Evolutionary conservation across 2,329 filamentous ascomycete species (phyloP).

Genomic region (Epichloe sp.): DNA sequence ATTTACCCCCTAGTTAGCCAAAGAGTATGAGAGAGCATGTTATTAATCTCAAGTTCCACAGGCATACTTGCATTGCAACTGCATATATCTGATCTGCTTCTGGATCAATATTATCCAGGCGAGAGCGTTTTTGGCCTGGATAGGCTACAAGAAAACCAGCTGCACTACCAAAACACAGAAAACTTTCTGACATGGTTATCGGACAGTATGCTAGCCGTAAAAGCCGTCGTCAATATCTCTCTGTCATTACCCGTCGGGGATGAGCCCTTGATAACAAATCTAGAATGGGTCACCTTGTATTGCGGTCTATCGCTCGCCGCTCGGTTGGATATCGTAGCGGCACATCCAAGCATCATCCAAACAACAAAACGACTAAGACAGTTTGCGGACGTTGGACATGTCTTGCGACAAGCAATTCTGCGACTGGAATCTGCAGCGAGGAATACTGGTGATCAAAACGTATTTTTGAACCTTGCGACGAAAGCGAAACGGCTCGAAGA

Average conservation of each 20-base stretch:
- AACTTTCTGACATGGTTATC: constrained; percentile 17
- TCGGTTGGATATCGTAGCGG: constrained; percentile 18
- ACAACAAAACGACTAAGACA: constrained; percentile 15
- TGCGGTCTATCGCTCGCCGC: constrained; percentile 16
- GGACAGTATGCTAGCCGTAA: constrained; percentile 18
- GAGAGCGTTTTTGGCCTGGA: constrained; percentile 14
- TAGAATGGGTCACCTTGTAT: constrained; percentile 19
- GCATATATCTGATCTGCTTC: constrained; percentile 16
- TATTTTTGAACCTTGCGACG: constrained; percentile 13
- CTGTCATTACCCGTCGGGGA: constrained; percentile 15
- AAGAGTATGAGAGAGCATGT: not conserved
- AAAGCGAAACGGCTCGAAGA: constrained; percentile 11
- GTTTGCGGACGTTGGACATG: constrained; percentile 17
- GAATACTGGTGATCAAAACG: constrained; percentile 9
- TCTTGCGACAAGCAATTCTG: constrained; percentile 16
- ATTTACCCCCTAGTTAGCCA: too few relatives aligned
- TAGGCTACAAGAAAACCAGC: constrained; percentile 10
- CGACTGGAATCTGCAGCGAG: constrained; percentile 14
- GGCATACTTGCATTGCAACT: constrained; percentile 16
- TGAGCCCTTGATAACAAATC: constrained; percentile 16
- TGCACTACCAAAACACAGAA: constrained; percentile 5
- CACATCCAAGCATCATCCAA: constrained; percentile 12
- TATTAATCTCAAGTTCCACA: constrained; percentile 2
- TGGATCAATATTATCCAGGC: constrained; percentile 17
- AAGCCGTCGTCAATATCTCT: constrained; percentile 16